A percentile compares a stretch with the other conserved stretches of the same genome.
These are phyloP conservation scores for Ophiosphaerella korrae DNA, from an alignment of 2,329 filamentous ascomycete species.

Conservation along the genomic window DNA sequence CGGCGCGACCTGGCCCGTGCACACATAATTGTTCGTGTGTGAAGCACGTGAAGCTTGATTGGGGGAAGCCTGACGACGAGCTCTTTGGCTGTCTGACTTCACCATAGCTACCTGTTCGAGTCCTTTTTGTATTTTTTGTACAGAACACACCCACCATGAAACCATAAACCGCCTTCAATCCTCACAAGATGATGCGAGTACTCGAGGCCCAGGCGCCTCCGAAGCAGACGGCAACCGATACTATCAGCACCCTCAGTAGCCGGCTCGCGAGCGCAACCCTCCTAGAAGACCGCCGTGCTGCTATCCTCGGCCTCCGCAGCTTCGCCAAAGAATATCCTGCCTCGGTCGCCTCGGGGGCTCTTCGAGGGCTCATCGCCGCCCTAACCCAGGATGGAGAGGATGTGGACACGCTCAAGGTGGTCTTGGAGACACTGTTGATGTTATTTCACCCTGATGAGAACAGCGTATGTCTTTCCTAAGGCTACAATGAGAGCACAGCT, in stretches of 20 bases:
- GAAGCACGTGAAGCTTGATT: conserved; percentile 27
- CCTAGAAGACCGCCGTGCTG: conserved; percentile 90
- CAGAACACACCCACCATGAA: conserved; percentile 17
- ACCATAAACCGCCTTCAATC: conserved; percentile 14
- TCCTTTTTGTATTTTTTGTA: not conserved
- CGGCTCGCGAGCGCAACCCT: conserved; percentile 88
- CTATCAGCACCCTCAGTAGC: conserved; percentile 86
- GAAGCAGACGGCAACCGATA: conserved; percentile 94
- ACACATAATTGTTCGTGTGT: not conserved
- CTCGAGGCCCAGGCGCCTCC: conserved; percentile 78
- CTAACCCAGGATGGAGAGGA: conserved; percentile 88
- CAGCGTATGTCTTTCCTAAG: conserved; percentile 47
- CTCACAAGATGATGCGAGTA: conserved; percentile 55
- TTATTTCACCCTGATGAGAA: conserved; percentile 75
- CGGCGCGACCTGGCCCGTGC: conserved; percentile 20
- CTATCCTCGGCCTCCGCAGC: conserved; percentile 89
- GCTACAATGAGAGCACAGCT: not conserved
- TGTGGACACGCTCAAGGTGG: conserved; percentile 93
- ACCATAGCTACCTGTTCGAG: not conserved
- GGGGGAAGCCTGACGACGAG: not conserved
- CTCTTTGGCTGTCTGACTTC: not conserved
- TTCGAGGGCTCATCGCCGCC: conserved; percentile 84
- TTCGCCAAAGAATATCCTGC: conserved; percentile 97
- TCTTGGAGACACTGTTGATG: conserved; percentile 93
- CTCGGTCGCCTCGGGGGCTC: conserved; percentile 90